Conservation (phyloP, 495 filamentous ascomycete genomes). For the Penicillium longicatenatum region DNA sequence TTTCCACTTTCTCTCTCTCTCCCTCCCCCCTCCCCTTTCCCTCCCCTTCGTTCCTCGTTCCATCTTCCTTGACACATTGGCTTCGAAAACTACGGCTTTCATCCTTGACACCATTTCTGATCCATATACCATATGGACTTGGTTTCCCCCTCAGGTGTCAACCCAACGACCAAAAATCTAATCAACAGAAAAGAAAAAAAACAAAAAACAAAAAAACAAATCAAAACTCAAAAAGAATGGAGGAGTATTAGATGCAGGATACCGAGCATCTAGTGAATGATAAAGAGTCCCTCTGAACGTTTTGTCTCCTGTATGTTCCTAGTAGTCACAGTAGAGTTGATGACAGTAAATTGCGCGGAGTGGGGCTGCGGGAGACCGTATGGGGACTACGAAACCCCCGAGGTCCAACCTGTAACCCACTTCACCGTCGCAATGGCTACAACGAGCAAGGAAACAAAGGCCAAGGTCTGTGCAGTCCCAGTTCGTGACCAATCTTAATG, state of each 20-base stretch:
- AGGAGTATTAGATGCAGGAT: constrained; percentile 35
- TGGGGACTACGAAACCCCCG: constrained; percentile 13
- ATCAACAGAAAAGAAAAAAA: constrained; percentile 20
- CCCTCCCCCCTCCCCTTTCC: too few species aligned
- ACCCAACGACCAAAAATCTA: constrained; percentile 11
- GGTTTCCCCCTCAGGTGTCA: constrained; percentile 1
- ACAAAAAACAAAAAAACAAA: constrained; percentile 21
- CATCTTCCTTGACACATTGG: neutral
- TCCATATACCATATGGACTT: constrained; percentile 4
- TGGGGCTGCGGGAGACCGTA: constrained; percentile 26
- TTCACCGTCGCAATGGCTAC: constrained; percentile 40
- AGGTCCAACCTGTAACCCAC: constrained; percentile 14
- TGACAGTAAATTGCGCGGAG: constrained; percentile 16
- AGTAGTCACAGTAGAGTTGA: neutral
- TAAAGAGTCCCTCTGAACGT: constrained; percentile 30
- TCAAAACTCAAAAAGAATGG: constrained; percentile 26
- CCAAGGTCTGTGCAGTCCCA: constrained; percentile 40
- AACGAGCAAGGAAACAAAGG: constrained; percentile 40
- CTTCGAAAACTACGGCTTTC: constrained; percentile 1
- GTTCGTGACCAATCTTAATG: neutral
- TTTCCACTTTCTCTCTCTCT: neutral
- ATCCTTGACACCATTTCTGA: constrained; percentile 1
- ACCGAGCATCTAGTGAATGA: constrained; percentile 34
- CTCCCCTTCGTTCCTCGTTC: neutral
- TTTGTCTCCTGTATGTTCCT: neutral